Evolutionary conservation across 768 basidiomycete genomes (phyloP).

Genomic region (Leccinellum luteum): DNA sequence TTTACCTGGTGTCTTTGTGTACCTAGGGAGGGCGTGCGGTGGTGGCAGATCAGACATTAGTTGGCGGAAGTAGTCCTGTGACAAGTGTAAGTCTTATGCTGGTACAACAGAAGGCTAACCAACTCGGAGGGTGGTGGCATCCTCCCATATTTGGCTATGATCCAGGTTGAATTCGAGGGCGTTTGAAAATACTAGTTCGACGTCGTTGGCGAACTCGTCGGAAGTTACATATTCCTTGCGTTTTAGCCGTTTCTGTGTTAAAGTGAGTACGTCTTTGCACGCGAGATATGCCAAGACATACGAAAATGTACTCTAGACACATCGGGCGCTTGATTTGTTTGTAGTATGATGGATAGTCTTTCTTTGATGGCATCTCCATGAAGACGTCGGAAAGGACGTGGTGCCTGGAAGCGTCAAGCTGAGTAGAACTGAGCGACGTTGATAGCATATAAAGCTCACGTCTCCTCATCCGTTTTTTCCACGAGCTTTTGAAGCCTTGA

Average conservation of each 20-base stretch:
- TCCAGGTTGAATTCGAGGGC: slow-evolving; percentile 88
- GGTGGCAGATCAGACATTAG: slow-evolving; percentile 77
- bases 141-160: slow-evolving; percentile 78
- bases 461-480: slow-evolving; percentile 62
- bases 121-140: slow-evolving; percentile 67
- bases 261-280: neutral
- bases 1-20: slow-evolving; percentile 56
- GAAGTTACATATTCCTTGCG: slow-evolving; percentile 70
- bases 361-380: slow-evolving; percentile 80
- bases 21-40: slow-evolving; percentile 62
- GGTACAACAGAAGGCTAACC: slow-evolving; percentile 18
- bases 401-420: slow-evolving; percentile 43
- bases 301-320: slow-evolving; percentile 74
- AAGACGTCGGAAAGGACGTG: slow-evolving; percentile 70
- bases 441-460: slow-evolving; percentile 42
- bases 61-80: slow-evolving; percentile 68
- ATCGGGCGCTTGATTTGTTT: slow-evolving; percentile 75
- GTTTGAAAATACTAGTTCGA: slow-evolving; percentile 88
- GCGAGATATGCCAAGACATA: slow-evolving; percentile 37
- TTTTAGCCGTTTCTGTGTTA: slow-evolving; percentile 69
- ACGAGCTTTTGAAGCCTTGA: slow-evolving; percentile 68
- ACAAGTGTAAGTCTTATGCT: slow-evolving; percentile 8
- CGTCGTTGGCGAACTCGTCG: slow-evolving; percentile 77
- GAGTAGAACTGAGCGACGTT: neutral
- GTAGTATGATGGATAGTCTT: slow-evolving; percentile 78